Base-by-base conservation (phyloP, 1,284 basidiomycete species). In the Thelephora terrestris region DNA sequence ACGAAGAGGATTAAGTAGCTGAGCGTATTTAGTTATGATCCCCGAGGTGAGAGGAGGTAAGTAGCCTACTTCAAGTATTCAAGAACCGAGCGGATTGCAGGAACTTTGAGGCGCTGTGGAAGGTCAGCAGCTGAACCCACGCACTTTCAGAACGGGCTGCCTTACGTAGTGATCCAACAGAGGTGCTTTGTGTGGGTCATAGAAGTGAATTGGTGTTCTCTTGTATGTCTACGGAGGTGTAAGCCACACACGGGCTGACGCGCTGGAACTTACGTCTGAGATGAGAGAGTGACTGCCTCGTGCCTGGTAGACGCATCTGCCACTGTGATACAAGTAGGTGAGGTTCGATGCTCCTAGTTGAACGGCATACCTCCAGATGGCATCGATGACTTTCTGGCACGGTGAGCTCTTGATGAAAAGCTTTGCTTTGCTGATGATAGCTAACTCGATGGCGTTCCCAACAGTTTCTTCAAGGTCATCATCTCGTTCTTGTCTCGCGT, bases 121-220 rank as follows among this genome's bases (percentile, higher is more conserved):
- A 46, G 47, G 47, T 25, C 3, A 29, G 46, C 44, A 45, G 44
- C 46, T 7, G n/a, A 45, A 23, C 35, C 43, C 43, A 17, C 16
- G 14, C 27, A n/a, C 43, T 17, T 29, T 25, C 21, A 21, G 25
- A 25, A 5, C 35, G 39, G 36, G 23, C 17, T 21, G 53, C 73
- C n/a, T 43, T 50, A 86, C 85, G 58, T 95, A 93, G 64, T 97
- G 93, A 61, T 97, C 92, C 4, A 97, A 75, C 23, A 96, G 64
- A 10, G 93, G 91, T 0, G 93, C 92, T 60, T 82, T 91, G 61
- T 91, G 83, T 1, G 93, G 93, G 61, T 97, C 91, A 64, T 96
- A 96, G 58, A 95, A 88, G 64, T 93, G 89, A 34, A 96, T 79
- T 1, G 93, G 91, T 29, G 80, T 89, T 46, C 85, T 79, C 70